Base-by-base conservation (phyloP, 1,139 yeast species). In the Nakaseomyces nivariensis region DNA sequence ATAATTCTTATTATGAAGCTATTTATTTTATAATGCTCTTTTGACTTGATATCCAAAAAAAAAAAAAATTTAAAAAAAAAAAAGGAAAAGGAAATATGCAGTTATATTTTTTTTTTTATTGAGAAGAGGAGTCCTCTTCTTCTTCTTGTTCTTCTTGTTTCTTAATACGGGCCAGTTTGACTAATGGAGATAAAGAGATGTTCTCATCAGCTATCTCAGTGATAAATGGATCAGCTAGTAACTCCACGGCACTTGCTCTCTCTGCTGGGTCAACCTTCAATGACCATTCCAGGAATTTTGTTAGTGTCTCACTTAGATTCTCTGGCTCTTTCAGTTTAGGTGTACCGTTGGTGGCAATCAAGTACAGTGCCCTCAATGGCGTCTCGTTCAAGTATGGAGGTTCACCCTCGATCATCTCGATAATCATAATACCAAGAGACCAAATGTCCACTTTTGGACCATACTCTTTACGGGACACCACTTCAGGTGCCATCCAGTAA, bases 401-500 rank as follows among this genome's bases (percentile, higher is more conserved):
- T 68, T 89, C 97, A 31, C 97, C 96, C 67, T 89, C 97, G 59
- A 90, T 85, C 97, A 89, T 89, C 68, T 89, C 97, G 62, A 90
- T 87, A 17, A 88, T 81, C 97, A 90, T 89, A 57, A 90, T 89
- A 54, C 97, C 97, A 56, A 90, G 72, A 13, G 95, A 85, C 97
- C 97, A 89, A 48, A 90, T 82, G 66, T 89, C 97, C 51, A 90
- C 95, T 67, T 90, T 88, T 36, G 96, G 94, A 1, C 96, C 97
- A 65, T 89, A 89, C 60, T 87, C 95, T 63, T 88, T 87, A 56
- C 95, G 74, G 10, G 86, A 79, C 13, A 90, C 95, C 32, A 46
- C 41, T 68, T 92, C 98, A 1, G 98, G 98, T 0, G 98, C 98
- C 98, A 92, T 92, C 98, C 98, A 92, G 67, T 92, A 92, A 4